These are phyloP conservation scores for Mycena sp. DNA, from an alignment of 1,284 basidiomycete species.

Conservation along the genomic window DNA sequence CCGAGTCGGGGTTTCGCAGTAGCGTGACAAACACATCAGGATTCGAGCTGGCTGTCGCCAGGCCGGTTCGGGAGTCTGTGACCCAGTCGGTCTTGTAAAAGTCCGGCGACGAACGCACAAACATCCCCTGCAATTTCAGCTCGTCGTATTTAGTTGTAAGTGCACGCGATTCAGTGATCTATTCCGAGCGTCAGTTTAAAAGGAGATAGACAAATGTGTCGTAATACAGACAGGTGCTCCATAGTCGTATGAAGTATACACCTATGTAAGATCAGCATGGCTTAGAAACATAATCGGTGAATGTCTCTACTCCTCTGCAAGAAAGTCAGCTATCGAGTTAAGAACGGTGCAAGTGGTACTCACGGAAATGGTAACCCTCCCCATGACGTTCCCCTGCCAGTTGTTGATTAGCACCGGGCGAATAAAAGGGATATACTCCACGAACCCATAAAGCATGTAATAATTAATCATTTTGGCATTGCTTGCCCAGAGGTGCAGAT, in stretches of 20 bases:
- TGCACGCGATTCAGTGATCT: conserved; percentile 75
- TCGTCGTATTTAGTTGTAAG: conserved; percentile 77
- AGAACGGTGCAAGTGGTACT: conserved; percentile 44
- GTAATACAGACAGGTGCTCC: conserved; percentile 53
- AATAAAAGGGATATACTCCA: not conserved
- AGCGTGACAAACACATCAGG: conserved; percentile 66
- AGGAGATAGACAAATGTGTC: too few relatives aligned
- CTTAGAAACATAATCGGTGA: not conserved
- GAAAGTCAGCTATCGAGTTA: not conserved
- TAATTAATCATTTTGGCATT: conserved; percentile 82
- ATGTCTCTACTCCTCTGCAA: not conserved
- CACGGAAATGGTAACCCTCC: conserved; percentile 74
- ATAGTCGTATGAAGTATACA: conserved; percentile 78
- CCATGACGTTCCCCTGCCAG: conserved; percentile 78
- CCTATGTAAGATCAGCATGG: conserved; percentile 24
- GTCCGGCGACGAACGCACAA: conserved; percentile 77
- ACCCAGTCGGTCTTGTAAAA: conserved; percentile 83
- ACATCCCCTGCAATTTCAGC: conserved; percentile 78
- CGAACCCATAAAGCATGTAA: conserved; percentile 82
- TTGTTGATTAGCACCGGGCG: too few relatives aligned
- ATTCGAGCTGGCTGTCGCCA: conserved; percentile 55
- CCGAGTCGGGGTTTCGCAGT: conserved; percentile 73
- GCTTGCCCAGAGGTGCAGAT: conserved; percentile 77
- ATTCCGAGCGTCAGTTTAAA: not conserved
- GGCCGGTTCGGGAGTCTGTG: conserved; percentile 64